Evolutionary conservation across 1,284 basidiomycete genomes (phyloP).

Genomic region (Termitomyces sp.): DNA sequence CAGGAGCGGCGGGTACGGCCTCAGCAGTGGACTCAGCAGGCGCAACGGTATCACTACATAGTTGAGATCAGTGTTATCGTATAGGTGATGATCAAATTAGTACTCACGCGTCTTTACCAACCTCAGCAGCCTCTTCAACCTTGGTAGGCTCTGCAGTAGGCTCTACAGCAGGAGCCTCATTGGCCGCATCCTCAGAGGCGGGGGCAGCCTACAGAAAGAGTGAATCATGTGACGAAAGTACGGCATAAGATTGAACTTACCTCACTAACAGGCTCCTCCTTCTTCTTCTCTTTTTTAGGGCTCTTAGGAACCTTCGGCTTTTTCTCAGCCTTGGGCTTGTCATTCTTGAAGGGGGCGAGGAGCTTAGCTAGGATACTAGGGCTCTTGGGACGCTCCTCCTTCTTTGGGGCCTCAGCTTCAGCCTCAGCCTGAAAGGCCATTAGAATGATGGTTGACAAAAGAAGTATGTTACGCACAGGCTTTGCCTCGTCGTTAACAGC

Average conservation of each 20-base stretch:
- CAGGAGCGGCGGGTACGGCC: conserved; percentile 25
- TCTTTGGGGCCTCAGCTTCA: conserved; percentile 48
- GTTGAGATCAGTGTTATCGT: neutral
- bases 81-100: neutral
- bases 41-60: conserved; percentile 28
- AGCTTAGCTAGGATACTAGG: conserved; percentile 68
- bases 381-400: conserved; percentile 73
- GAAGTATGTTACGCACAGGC: conserved; percentile 41
- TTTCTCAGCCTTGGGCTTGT: conserved; percentile 65
- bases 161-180: conserved; percentile 29
- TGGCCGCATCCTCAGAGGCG: conserved; percentile 35
- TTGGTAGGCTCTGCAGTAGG: conserved; percentile 45
- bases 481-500: conserved; percentile 55
- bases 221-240: conserved; percentile 7
- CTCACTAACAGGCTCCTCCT: conserved; percentile 40
- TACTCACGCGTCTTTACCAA: conserved; percentile 32
- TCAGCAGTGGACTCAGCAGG: conserved; percentile 28
- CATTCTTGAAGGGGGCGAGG: conserved; percentile 68
- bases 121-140: conserved; percentile 39
- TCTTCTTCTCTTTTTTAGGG: conserved; percentile 68
- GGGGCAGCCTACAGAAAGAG: conserved; percentile 29
- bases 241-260: conserved; percentile 16
- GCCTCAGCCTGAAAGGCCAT: conserved; percentile 26
- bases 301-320: conserved; percentile 60
- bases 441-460: conserved; percentile 9